Base-by-base conservation (phyloP, 805 yeast genomes). In the Metschnikowia rubicola region DNA sequence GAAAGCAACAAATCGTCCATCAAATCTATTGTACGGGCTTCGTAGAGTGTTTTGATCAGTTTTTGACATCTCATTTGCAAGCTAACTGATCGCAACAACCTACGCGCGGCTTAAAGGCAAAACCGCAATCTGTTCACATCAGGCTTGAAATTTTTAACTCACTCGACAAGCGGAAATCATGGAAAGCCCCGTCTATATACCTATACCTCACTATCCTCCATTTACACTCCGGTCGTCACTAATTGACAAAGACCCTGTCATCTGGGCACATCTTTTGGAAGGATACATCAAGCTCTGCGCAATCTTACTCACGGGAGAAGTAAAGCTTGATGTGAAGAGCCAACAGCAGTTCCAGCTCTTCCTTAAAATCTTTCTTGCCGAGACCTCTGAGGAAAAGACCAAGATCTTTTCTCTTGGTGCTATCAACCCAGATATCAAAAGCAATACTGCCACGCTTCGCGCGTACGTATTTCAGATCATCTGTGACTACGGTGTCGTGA, bases 201-300 rank as follows among this genome's bases (percentile, higher is more conserved):
- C 88, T 2, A 77, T 85, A 8, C 85, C 86, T 15, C 76, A 78
- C 26, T 86, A 80, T 50, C 94, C 94, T 8, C 90, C 91, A 1
- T 85, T 86, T 65, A 78, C 78, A 51, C 73, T 86, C 28, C 70
- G 94, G 32, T 86, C 91, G 0, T 81, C 88, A n/a, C 68, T 86
- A 60, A 83, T 84, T 7, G 94, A 86, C 59, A 86, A 80, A 51
- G 95, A 86, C 60, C 95, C 95, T 0, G 90, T 86, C 19, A 86
- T 86, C 8, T 86, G 92, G 90, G 84, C 78, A 4, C 89, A 85
- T 61, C 65, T 84, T 17, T 64, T 86, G 13, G 88, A 84, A 54
- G 78, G 79, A 3, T 86, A 84, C 62, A 79, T 85, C 45, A 62
- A 59, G 13, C 67, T 80, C 17, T 75, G 81, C 54, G 70, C 76